Evolutionary conservation across 1,284 basidiomycete genomes (phyloP).

Genomic region (Coniophora puteana): DNA sequence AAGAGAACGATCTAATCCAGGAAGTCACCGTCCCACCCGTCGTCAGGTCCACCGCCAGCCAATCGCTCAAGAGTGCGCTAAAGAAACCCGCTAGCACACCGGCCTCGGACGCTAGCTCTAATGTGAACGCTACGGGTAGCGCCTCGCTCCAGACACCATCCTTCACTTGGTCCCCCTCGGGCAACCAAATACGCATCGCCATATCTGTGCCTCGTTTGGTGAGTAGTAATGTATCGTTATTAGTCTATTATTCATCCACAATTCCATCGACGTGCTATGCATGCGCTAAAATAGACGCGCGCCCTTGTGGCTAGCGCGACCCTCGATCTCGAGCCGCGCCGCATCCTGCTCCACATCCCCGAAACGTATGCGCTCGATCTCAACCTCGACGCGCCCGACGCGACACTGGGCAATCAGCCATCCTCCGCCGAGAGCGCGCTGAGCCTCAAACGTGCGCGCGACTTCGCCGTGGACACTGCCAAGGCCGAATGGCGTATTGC

Average conservation of each 20-base stretch:
- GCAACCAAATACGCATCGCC: constrained; percentile 41
- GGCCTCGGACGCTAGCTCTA: no score
- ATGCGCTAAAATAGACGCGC: constrained; percentile 45
- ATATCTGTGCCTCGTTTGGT: constrained; percentile 55
- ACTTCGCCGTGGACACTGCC: constrained; percentile 57
- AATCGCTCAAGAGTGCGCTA: constrained; percentile 35
- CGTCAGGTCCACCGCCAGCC: constrained; percentile 7
- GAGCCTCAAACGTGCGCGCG: constrained; percentile 49
- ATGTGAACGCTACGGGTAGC: no score
- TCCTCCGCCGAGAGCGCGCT: constrained; percentile 27
- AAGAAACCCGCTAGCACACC: constrained; percentile 22
- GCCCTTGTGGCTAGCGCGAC: constrained; percentile 39
- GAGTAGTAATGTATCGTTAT: constrained; percentile 18
- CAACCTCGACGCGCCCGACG: constrained; percentile 48
- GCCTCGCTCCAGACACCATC: no score
- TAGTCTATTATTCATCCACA: constrained; percentile 5
- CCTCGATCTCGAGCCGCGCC: constrained; percentile 58
- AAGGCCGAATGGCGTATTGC: constrained; percentile 61
- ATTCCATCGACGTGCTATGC: constrained; percentile 7
- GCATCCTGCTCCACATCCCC: constrained; percentile 50
- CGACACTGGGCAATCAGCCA: constrained; percentile 15
- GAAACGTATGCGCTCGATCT: constrained; percentile 47
- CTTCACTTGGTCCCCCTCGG: constrained; percentile 50
- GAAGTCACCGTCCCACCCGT: constrained; percentile 30
- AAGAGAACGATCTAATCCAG: constrained; percentile 40